Base-by-base conservation (phyloP, 2,329 filamentous ascomycete genomes). In the Claviceps sp. region DNA sequence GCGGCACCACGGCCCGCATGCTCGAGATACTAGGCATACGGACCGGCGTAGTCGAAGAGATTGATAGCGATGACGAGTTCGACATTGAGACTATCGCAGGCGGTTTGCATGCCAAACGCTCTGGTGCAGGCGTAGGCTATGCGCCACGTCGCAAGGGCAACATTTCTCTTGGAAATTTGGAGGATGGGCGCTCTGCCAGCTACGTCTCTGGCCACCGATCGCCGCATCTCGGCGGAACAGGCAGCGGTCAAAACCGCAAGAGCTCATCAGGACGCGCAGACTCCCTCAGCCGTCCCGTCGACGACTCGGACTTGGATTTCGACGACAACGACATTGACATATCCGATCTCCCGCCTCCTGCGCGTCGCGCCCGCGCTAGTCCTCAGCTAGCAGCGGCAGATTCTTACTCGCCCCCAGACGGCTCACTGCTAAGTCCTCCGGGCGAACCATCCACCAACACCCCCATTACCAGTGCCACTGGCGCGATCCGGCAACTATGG, bases 31-130 rank as follows among this genome's bases (percentile, higher is more conserved):
- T 97, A 16, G 86, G 89, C n/a, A 98, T 98, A 55, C 82, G 88
- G 52, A 98, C 91, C 0, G 93, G 93, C 0, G 91, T 98, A 0
- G 87, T 96, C 0, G 93, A 98, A 61, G 93, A 98, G 65, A 86
- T 95, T 45, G 93, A 98, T 64, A 95, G 88, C 45, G 93, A 98
- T 63, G 93, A 98, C 63, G 93, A 98, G 66, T 98, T 98, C 61
- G 93, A 98, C 64, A 98, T 96, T 55, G 93, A 96, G 66, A 71
- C 75, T 13, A 81, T 86, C 49, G 79, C 79, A 17, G 76, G 78
- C 23, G 84, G 84, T 11, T 82, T 85, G 7, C 94, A 90, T 61
- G 83, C 85, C 59, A 93, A 95, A 64, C 85, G 88, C 57, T 80
- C 84, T 38, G 86, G 86, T 49, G 79, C 76, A 23, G 88, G 78